These are phyloP conservation scores for Phytophthora multivora DNA, from an alignment of 352 stramenopile genomes.

Conservation along the genomic window DNA sequence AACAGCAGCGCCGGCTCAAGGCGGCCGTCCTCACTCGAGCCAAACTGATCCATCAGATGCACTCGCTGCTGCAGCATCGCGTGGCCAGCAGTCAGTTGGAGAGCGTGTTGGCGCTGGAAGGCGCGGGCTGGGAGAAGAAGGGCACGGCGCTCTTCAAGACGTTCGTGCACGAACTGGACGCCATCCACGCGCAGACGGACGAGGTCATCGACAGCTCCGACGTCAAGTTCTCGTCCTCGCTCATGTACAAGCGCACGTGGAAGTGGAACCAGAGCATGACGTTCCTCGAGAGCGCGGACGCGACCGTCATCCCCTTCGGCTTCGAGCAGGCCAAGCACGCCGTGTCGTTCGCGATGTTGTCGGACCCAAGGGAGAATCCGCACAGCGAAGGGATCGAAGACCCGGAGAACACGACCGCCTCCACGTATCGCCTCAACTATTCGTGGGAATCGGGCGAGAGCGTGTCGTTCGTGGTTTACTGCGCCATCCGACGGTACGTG, in stretches of 20 bases:
- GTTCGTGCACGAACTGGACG: conserved; percentile 35
- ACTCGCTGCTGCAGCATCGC: conserved; percentile 25
- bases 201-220: conserved; percentile 24
- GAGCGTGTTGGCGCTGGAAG: conserved; percentile 19
- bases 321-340: conserved; percentile 25
- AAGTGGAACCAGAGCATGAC: conserved; percentile 19
- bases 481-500: conserved; percentile 49
- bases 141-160: conserved; percentile 33
- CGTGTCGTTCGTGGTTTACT: conserved; percentile 21
- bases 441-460: conserved; percentile 31
- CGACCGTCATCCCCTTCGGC: conserved; percentile 22
- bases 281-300: conserved; percentile 30
- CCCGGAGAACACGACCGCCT: conserved; percentile 20
- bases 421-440: conserved; percentile 27
- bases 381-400: conserved; percentile 22
- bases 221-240: conserved; percentile 21
- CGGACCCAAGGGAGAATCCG: conserved; percentile 23
- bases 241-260: conserved; percentile 28
- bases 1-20: conserved; percentile 28
- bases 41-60: conserved; percentile 33
- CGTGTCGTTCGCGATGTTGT: conserved; percentile 22
- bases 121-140: conserved; percentile 14
- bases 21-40: conserved; percentile 22
- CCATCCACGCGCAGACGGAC: conserved; percentile 32
- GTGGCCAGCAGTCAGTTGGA: conserved; percentile 18